phyloP scores from a whole-genome alignment of 768 basidiomycete genomes.

The Leccinum imitatum region DNA sequence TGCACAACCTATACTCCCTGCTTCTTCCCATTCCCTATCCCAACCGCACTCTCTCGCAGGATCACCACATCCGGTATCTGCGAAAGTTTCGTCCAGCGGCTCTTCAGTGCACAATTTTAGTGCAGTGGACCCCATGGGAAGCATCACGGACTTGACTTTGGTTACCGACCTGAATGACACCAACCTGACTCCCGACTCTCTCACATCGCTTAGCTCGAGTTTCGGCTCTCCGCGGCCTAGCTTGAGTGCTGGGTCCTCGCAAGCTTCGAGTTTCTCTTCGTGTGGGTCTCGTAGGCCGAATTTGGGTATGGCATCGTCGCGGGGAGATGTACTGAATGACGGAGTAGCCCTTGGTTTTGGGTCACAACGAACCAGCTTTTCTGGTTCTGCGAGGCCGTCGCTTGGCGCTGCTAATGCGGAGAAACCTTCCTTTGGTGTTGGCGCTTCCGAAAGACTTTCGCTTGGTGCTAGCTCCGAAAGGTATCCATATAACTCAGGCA shows the following conservation, averaged over 20 bases:
- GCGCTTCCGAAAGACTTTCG: constrained; percentile 19
- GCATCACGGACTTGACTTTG: constrained; percentile 22
- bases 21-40: constrained; percentile 25
- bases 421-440: constrained; percentile 13
- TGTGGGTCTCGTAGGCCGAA: constrained; percentile 25
- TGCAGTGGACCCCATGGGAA: constrained; percentile 10
- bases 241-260: constrained; percentile 30
- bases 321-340: constrained; percentile 21
- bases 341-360: constrained; percentile 14
- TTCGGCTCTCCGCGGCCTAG: constrained; percentile 29
- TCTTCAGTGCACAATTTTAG: constrained; percentile 22
- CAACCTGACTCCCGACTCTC: constrained; percentile 26
- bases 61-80: constrained; percentile 27
- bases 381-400: constrained; percentile 17
- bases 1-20: constrained; percentile 22
- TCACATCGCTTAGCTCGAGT: constrained; percentile 25
- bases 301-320: constrained; percentile 20
- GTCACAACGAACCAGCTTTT: constrained; percentile 25
- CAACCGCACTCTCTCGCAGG: constrained; percentile 30
- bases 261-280: constrained; percentile 27
- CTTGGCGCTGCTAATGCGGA: constrained; percentile 20
- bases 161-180: constrained; percentile 27
- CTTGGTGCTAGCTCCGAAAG: constrained; percentile 19
- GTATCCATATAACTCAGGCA: constrained; percentile 10
- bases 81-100: constrained; percentile 23